Evolutionary conservation across 306 rosid species (phyloP).

Genomic region (Cicer yamashitae): DNA sequence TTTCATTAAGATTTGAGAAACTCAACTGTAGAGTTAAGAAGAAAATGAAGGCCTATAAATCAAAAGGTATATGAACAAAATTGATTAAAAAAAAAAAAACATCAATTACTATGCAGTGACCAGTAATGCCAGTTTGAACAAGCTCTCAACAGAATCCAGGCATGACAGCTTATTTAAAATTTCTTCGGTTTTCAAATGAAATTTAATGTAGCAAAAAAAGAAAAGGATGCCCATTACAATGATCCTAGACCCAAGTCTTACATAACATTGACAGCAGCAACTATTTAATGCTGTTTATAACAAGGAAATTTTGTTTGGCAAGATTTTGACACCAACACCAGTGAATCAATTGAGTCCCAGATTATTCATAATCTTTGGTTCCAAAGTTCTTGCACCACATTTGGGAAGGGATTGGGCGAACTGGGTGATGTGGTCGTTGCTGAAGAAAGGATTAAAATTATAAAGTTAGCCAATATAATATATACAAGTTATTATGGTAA

Average conservation of each 20-base stretch:
- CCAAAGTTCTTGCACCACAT: slow-evolving; percentile 98
- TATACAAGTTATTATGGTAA: slow-evolving; percentile 17
- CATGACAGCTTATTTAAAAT: slow-evolving; percentile 58
- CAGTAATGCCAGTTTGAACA: slow-evolving; percentile 37
- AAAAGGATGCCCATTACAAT: slow-evolving; percentile 42
- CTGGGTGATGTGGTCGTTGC: slow-evolving; percentile 98
- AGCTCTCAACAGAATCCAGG: slow-evolving; percentile 33
- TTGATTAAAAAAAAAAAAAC: not conserved
- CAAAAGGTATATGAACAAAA: not conserved
- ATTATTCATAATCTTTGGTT: slow-evolving; percentile 70
- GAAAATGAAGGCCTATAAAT: not conserved
- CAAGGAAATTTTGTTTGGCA: slow-evolving; percentile 40
- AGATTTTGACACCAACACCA: slow-evolving; percentile 29
- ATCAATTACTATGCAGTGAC: slow-evolving; percentile 32
- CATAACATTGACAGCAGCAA: slow-evolving; percentile 43
- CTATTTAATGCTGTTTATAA: slow-evolving; percentile 50
- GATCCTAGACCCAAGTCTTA: slow-evolving; percentile 39
- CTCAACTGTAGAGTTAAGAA: slow-evolving; percentile 4
- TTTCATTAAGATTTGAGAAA: not conserved
- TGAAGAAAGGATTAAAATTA: slow-evolving; percentile 56
- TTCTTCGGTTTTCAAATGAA: slow-evolving; percentile 43
- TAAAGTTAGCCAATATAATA: slow-evolving; percentile 40
- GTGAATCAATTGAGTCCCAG: slow-evolving; percentile 37
- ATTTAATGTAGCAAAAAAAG: slow-evolving; percentile 33
- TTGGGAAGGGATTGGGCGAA: slow-evolving; percentile 98